Percentiles rank a stretch among this genome's conserved stretches.
Evolutionary conservation across 2,329 filamentous ascomycete species (phyloP).

Genomic region (Ophiostoma tasmaniense): DNA sequence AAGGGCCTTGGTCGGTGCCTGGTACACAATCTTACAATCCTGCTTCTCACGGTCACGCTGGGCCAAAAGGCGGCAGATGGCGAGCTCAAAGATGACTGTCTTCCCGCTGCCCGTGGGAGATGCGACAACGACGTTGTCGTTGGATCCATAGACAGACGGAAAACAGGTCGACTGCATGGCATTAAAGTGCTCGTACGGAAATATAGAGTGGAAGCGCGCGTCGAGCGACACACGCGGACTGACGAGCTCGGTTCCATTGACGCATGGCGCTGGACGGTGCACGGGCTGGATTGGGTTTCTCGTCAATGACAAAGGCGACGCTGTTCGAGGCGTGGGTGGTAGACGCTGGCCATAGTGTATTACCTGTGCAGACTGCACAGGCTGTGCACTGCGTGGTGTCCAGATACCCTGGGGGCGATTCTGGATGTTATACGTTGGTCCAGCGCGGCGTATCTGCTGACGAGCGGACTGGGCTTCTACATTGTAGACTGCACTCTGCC

Average conservation of each 20-base stretch:
- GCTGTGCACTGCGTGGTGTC: background rate
- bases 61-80: constrained; percentile 63
- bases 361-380: background rate
- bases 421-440: background rate
- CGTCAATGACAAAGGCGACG: constrained; percentile 5
- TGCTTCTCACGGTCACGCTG: constrained; percentile 37
- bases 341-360: background rate
- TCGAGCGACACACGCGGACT: constrained; percentile 49
- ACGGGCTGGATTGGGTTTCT: background rate
- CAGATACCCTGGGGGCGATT: background rate
- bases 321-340: constrained; percentile 10
- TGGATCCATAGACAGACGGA: constrained; percentile 51
- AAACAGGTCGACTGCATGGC: constrained; percentile 78
- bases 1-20: constrained; percentile 75
- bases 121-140: constrained; percentile 70
- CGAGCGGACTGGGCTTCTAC: background rate
- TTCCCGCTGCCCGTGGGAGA: constrained; percentile 82
- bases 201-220: constrained; percentile 54
- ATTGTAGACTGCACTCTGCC: background rate
- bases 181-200: constrained; percentile 69
- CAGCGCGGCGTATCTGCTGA: background rate
- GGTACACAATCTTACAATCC: constrained; percentile 74
- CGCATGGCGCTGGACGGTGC: background rate
- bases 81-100: constrained; percentile 71
- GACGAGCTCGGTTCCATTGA: constrained; percentile 33